These are phyloP conservation scores for Umbelopsis vinacea DNA, from an alignment of 192 early-diverging fungal species.

Conservation along the genomic window DNA sequence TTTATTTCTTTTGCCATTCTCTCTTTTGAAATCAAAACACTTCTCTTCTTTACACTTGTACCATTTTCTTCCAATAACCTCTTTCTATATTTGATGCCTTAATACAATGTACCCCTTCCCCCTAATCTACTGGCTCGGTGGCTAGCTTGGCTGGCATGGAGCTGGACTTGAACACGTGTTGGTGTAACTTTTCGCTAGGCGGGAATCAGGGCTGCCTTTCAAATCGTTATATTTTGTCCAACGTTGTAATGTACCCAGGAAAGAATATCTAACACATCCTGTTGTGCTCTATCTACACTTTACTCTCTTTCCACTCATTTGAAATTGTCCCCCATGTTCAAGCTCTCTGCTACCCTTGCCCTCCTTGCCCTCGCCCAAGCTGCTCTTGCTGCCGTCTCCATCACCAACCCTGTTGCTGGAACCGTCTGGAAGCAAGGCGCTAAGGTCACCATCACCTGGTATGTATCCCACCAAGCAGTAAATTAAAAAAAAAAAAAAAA, in stretches of 20 bases:
- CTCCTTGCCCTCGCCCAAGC: conserved; percentile 12
- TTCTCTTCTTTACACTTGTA: conserved; percentile 19
- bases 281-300: neutral
- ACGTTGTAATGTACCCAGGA: neutral
- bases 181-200: neutral
- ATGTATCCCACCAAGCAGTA: neutral
- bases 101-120: conserved; percentile 3
- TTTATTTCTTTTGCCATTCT: neutral
- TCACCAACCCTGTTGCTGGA: conserved; percentile 21
- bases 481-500: neutral
- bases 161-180: conserved; percentile 17
- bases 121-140: neutral
- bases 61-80: conserved; percentile 12
- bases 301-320: conserved; percentile 20
- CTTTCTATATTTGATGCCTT: conserved; percentile 5
- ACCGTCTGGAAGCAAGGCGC: conserved; percentile 22
- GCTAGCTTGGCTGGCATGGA: neutral
- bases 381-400: conserved; percentile 1
- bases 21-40: neutral
- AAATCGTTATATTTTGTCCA: conserved; percentile 10
- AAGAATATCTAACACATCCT: neutral
- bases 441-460: conserved; percentile 22
- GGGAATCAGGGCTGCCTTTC: neutral
- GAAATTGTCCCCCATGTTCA: neutral
- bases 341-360: conserved; percentile 21